Evolutionary conservation across 2,329 filamentous ascomycete species (phyloP), one percentile per base, ranked within the genome.

Genomic region (Neonectria neomacrospora): DNA sequence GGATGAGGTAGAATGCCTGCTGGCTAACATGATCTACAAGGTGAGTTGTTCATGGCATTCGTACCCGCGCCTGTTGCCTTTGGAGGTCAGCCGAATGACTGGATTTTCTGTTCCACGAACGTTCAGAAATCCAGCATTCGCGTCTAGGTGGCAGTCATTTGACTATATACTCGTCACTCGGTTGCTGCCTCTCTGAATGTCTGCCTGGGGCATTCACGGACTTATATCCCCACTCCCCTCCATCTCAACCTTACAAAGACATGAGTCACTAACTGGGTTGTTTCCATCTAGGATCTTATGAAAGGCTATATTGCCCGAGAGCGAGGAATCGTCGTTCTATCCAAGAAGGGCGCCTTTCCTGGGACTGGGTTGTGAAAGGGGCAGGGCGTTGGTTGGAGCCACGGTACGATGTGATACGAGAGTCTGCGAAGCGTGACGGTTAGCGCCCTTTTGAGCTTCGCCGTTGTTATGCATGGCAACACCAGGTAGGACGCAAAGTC

Each of bases 11-110:
- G 96, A 99, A 79, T 99, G 96, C 77, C 81, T 97, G 72, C 76
- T 99, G 73, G 93, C 96, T 28, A 98, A 97, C 76, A 92, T 97
- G 87, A 97, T 99, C 66, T 99, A 98, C 83, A 99, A 98, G 88
- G 95, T 97, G 79, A 70, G 80, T 72, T 58, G 54, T 53, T 47
- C 48, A 20, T 61, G 47, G 56, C 44, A 22, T 60, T 59, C 42
- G 26, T 32, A 30, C 62, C 16, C 26, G 47, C 51, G 30, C 22
- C 51, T 55, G 59, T 47, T 66, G 62, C 63, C 62, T 67, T 32
- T 41, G 16, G 18, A 37, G 10, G 2, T 44, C 51, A 28, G 18
- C 16, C 23, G 34, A 61, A 51, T 50, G 54, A 55, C 52, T 34
- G 41, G 28, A 5, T n/a, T 2, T 54, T 48, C 26, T 50, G 53